Percentiles rank a stretch among this genome's conserved stretches.
phyloP scores from a whole-genome alignment of 148 eudicot genomes.

The Chenopodium quinoa region DNA sequence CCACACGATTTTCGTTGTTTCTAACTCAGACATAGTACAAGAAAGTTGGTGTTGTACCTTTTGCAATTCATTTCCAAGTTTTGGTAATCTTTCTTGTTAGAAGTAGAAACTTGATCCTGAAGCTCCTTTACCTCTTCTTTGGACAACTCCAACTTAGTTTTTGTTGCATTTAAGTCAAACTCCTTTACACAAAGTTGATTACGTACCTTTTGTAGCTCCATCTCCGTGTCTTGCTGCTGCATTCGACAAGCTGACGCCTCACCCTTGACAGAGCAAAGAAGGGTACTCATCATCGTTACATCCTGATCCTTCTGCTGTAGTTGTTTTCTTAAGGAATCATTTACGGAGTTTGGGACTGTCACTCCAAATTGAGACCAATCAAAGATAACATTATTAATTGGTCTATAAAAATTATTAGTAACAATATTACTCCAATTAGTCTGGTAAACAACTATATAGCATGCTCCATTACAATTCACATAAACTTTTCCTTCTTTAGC shows the following conservation, averaged over 20 bases:
- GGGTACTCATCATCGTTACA: background rate
- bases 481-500: too few relatives aligned
- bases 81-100: background rate
- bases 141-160: slow-evolving; percentile 10
- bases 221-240: background rate
- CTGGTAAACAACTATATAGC: too few relatives aligned
- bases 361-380: slow-evolving; percentile 31
- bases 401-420: background rate
- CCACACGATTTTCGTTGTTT: background rate
- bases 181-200: background rate
- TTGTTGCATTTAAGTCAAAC: background rate
- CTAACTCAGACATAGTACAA: slow-evolving; percentile 5
- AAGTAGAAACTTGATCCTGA: background rate
- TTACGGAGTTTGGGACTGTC: slow-evolving; percentile 14
- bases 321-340: slow-evolving; percentile 8
- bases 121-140: slow-evolving; percentile 10
- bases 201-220: background rate
- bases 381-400: slow-evolving; percentile 14
- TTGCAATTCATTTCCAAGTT: background rate
- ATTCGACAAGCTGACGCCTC: too few relatives aligned
- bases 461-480: too few relatives aligned
- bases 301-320: background rate
- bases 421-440: background rate
- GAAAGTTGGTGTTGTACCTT: slow-evolving; percentile 9
- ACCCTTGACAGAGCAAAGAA: too few relatives aligned